Percentiles rank a stretch among this genome's conserved stretches.
phyloP scores from a whole-genome alignment of 345 rosid species.

The Rhodamnia argentea region DNA sequence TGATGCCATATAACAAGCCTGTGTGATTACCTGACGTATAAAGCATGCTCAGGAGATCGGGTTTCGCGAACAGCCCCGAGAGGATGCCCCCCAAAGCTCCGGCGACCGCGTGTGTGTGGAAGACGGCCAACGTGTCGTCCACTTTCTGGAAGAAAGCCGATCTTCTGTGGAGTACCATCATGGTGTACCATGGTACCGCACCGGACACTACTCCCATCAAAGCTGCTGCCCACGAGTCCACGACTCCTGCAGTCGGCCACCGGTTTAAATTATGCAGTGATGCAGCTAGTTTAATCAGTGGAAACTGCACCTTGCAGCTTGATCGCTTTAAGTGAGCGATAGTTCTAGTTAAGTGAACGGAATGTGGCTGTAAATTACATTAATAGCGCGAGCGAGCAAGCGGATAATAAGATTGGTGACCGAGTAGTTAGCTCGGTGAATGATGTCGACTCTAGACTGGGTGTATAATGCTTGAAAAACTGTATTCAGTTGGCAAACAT shows the following conservation, averaged over 20 bases:
- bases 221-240: slow-evolving; percentile 52
- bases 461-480: background rate
- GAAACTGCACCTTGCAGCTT: background rate
- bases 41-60: slow-evolving; percentile 19
- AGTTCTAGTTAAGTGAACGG: background rate
- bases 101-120: slow-evolving; percentile 61
- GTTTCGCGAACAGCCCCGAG: slow-evolving; percentile 38
- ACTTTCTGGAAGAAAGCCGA: slow-evolving; percentile 46
- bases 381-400: background rate
- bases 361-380: background rate
- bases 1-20: slow-evolving; percentile 28
- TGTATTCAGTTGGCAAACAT: background rate
- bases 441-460: background rate
- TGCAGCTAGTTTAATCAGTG: background rate
- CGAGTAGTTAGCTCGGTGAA: background rate
- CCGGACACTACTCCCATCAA: slow-evolving; percentile 42
- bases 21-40: slow-evolving; percentile 2
- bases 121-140: slow-evolving; percentile 51
- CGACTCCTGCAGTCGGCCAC: slow-evolving; percentile 21
- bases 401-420: background rate
- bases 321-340: background rate
- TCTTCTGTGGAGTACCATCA: slow-evolving; percentile 48
- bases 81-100: slow-evolving; percentile 44
- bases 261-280: background rate
- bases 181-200: slow-evolving; percentile 48